Conservation (phyloP, 1,284 basidiomycete genomes). For the Agroathelia rolfsii region DNA sequence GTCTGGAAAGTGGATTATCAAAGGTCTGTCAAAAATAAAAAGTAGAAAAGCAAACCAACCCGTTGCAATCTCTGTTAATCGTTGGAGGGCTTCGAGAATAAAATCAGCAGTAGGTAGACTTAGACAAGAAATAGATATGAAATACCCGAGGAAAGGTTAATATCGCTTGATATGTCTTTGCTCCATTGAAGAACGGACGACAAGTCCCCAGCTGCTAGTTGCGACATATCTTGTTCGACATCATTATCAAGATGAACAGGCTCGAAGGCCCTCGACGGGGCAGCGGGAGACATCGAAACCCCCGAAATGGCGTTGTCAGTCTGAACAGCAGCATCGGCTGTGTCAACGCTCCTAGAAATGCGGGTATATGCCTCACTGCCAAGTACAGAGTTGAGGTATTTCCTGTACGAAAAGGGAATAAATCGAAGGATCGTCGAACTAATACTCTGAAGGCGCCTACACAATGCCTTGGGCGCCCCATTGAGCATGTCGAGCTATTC, state of each 20-base stretch:
- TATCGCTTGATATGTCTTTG: slow-evolving; percentile 63
- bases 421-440: background rate
- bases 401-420: slow-evolving; percentile 22
- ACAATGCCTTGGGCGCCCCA: slow-evolving; percentile 66
- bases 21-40: slow-evolving; percentile 1
- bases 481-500: slow-evolving; percentile 52
- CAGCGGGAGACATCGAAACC: slow-evolving; percentile 20
- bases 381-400: slow-evolving; percentile 36
- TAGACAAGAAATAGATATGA: slow-evolving; percentile 2
- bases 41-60: slow-evolving; percentile 24
- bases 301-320: slow-evolving; percentile 41
- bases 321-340: slow-evolving; percentile 53
- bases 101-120: slow-evolving; percentile 9
- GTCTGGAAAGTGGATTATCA: slow-evolving; percentile 26
- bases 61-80: slow-evolving; percentile 59
- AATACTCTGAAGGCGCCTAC: slow-evolving; percentile 26
- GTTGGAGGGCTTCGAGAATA: slow-evolving; percentile 40
- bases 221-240: slow-evolving; percentile 39
- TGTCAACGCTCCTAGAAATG: slow-evolving; percentile 37
- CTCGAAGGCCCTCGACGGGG: too few species aligned
- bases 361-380: too few species aligned
- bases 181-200: slow-evolving; percentile 61
- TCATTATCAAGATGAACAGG: too few species aligned
- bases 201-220: slow-evolving; percentile 45
- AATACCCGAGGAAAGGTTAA: slow-evolving; percentile 51